Evolutionary conservation across 2,329 filamentous ascomycete genomes (phyloP), one percentile per base, ranked within the genome.

Genomic region (Arthrobotrys entomopaga): DNA sequence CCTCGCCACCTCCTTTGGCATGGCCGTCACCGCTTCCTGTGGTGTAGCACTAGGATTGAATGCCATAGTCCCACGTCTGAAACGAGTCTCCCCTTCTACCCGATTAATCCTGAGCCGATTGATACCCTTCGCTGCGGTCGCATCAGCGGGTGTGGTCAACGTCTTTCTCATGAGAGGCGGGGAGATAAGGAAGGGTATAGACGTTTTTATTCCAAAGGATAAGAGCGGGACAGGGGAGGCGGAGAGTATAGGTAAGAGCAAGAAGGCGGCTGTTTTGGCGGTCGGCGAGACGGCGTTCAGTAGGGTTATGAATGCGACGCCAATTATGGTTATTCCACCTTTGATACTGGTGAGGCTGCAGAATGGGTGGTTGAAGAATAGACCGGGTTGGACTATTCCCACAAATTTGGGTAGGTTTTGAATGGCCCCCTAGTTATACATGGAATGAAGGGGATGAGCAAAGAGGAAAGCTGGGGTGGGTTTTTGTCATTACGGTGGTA

Each of bases 101-200:
- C 89, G 89, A 74, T 86, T 90, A 43, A 88, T 96, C 19, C 88
- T 98, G 1, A 86, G 88, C 64, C 89, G 95, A n/a, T 87, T 99
- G 7, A 93, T 98, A 5, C 95, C 95, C 24, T 99, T 99, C 80
- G 95, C 94, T 0, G 95, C 95, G 11, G 95, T 99, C 10, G 94
- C 94, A 29, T 91, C 89, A 71, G 95, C 95, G 2, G 93, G 93
- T 79, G 92, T 89, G 0, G 86, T 99, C 76, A 99, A 99, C 82
- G 95, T 97, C 24, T 96, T 97, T 83, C 87, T 99, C 65, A 99
- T 99, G 95, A 92, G 95, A 72, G 90, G 92, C 76, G 94, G 97
- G 82, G 95, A 99, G 84, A 98, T 99, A 79, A 87, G 91, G 79
- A 88, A 87, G 75, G 95, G 95, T 60, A 99, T 99, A 80, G 92